Base-by-base conservation (phyloP, 139 green algal genomes). In the Chlorella sorokiniana region DNA sequence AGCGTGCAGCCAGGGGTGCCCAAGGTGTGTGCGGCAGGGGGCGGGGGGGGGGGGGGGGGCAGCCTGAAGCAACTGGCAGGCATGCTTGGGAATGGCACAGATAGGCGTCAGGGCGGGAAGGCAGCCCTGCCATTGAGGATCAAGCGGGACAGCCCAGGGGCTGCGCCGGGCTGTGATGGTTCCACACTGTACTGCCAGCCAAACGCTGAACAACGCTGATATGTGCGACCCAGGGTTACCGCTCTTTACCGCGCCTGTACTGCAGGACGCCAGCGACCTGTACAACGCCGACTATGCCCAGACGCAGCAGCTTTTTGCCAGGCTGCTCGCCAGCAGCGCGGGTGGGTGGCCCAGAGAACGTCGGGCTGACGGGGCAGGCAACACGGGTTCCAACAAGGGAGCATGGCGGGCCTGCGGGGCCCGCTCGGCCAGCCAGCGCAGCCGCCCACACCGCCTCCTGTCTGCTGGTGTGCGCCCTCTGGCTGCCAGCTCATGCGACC, bases 1-100 rank as follows among this genome's bases (percentile, higher is more conserved):
- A 89, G 83, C 44, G 69, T 92, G 29, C 85, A 90, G 63, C 88
- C 88, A 18, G 68, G 82, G 48, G 75, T 81, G 64, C 82, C 85
- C 29, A 90, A 88, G 75, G 86, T 83, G 48, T 0, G 54, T 37
- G 33, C 18, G 22, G 35, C 25, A 1, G 37, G n/a, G 31, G 44
- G 69, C 20, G 3, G 4, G 27, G 31, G 68, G 25, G 68, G 42
- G 27, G 0, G 27, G 61, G 3, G 20, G 38, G 31, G 22, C 38
- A 31, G n/a, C n/a, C n/a, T n/a, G n/a, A n/a, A n/a, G n/a, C n/a
- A n/a, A n/a, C n/a, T n/a, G n/a, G n/a, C n/a, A n/a, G n/a, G n/a
- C n/a, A n/a, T n/a, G n/a, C n/a, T n/a, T n/a, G n/a, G n/a, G n/a
- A n/a, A n/a, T n/a, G n/a, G n/a, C n/a, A n/a, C n/a, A n/a, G n/a